phyloP scores from a whole-genome alignment of 495 filamentous ascomycete genomes.

The Neurospora terricola region DNA sequence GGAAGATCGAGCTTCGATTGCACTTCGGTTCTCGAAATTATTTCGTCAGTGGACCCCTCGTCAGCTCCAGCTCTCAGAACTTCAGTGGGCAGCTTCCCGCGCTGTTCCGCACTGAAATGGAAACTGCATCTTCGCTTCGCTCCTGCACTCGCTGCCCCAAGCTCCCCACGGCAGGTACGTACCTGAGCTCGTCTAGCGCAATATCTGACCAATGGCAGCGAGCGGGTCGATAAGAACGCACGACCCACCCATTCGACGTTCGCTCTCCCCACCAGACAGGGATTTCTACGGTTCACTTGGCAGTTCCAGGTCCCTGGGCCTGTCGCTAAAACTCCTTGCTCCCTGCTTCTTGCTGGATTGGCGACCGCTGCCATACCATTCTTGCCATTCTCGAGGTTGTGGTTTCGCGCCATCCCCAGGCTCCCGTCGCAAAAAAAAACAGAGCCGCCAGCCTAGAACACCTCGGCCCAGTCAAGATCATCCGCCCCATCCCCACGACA shows the following conservation, averaged over 20 bases:
- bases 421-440: background rate
- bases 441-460: background rate
- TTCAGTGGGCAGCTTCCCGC: background rate
- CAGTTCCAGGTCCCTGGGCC: background rate
- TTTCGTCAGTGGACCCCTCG: background rate
- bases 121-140: background rate
- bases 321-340: background rate
- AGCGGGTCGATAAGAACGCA: background rate
- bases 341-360: slow-evolving; percentile 1
- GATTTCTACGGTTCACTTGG: background rate
- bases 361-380: background rate
- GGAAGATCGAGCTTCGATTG: background rate
- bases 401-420: background rate
- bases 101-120: background rate
- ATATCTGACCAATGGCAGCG: background rate
- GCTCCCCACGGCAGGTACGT: background rate
- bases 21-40: background rate
- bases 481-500: background rate
- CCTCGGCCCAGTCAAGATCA: background rate
- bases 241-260: background rate
- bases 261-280: background rate
- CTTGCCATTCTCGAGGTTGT: background rate
- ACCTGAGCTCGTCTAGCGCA: background rate
- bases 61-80: background rate
- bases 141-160: background rate